Percentiles rank a stretch among this genome's conserved stretches.
Conservation (phyloP, 495 filamentous ascomycete genomes). For the Terfezia boudieri region DNA sequence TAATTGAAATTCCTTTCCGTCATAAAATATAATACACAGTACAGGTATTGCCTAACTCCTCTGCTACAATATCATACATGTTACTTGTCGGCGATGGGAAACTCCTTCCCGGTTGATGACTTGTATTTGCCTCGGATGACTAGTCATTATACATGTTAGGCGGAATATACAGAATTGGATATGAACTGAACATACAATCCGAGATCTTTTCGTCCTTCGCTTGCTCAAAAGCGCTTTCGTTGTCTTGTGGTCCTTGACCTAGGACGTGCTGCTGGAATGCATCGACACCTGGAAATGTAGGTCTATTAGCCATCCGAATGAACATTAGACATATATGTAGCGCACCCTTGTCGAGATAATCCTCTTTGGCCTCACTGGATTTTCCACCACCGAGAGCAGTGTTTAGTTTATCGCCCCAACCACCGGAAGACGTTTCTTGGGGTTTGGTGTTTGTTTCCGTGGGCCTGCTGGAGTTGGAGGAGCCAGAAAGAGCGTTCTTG, state of each 20-base stretch:
- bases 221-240: slow-evolving; percentile 50
- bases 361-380: slow-evolving; percentile 48
- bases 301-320: neutral
- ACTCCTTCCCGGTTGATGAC: slow-evolving; percentile 33
- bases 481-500: slow-evolving; percentile 8
- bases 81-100: slow-evolving; percentile 42
- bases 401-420: slow-evolving; percentile 36
- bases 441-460: neutral
- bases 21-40: too few relatives aligned
- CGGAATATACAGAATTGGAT: neutral
- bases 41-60: too few relatives aligned
- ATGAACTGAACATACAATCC: slow-evolving; percentile 18
- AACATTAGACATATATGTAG: neutral
- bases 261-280: slow-evolving; percentile 42
- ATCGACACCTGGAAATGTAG: slow-evolving; percentile 32
- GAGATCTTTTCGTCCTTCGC: slow-evolving; percentile 50
- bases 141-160: slow-evolving; percentile 10
- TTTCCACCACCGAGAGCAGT: slow-evolving; percentile 37
- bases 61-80: too few relatives aligned
- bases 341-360: slow-evolving; percentile 39
- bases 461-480: slow-evolving; percentile 1
- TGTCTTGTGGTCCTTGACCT: slow-evolving; percentile 41
- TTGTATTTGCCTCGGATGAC: slow-evolving; percentile 41
- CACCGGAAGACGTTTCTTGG: slow-evolving; percentile 1
- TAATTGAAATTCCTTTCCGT: too few relatives aligned